These are phyloP conservation scores for Neurospora sp. DNA, from an alignment of 2,329 filamentous ascomycete species.

Conservation along the genomic window DNA sequence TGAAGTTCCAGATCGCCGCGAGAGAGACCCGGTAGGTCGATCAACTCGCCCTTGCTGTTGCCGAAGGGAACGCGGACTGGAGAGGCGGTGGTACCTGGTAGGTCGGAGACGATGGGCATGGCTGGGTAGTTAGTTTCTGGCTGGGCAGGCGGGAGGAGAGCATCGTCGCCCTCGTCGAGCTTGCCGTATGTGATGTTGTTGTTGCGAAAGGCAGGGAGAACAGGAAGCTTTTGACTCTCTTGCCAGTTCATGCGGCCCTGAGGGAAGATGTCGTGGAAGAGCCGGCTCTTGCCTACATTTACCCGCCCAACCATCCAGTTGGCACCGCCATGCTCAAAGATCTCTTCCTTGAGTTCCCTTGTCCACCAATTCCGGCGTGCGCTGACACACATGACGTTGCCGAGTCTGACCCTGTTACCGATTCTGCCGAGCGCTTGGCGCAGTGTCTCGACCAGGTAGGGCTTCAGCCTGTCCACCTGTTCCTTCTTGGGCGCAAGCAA, in stretches of 20 bases:
- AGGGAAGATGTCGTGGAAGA: slow-evolving; percentile 82
- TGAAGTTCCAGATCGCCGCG: slow-evolving; percentile 63
- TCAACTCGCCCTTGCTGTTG: slow-evolving; percentile 74
- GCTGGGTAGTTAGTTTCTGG: slow-evolving; percentile 64
- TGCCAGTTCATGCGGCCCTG: slow-evolving; percentile 48
- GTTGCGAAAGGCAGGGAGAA: slow-evolving; percentile 4
- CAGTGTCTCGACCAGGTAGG: slow-evolving; percentile 68
- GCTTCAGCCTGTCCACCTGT: slow-evolving; percentile 78
- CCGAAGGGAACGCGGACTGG: slow-evolving; percentile 91
- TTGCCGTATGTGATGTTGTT: neutral
- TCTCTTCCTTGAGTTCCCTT: slow-evolving; percentile 71
- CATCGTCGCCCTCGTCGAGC: slow-evolving; percentile 25
- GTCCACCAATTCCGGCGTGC: slow-evolving; percentile 88
- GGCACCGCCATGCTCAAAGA: slow-evolving; percentile 73
- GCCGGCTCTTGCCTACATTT: slow-evolving; percentile 91
- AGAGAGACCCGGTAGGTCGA: slow-evolving; percentile 81
- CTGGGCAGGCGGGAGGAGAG: slow-evolving; percentile 67
- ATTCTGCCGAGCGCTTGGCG: slow-evolving; percentile 62
- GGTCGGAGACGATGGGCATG: slow-evolving; percentile 76
- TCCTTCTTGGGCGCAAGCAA: slow-evolving; percentile 74
- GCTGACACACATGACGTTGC: slow-evolving; percentile 80
- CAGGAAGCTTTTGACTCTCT: neutral
- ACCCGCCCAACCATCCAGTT: slow-evolving; percentile 97
- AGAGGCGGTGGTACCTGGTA: slow-evolving; percentile 89
- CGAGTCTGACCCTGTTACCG: slow-evolving; percentile 65